Base-by-base conservation (phyloP, 495 filamentous ascomycete genomes). In the Cetradonia linearis region DNA sequence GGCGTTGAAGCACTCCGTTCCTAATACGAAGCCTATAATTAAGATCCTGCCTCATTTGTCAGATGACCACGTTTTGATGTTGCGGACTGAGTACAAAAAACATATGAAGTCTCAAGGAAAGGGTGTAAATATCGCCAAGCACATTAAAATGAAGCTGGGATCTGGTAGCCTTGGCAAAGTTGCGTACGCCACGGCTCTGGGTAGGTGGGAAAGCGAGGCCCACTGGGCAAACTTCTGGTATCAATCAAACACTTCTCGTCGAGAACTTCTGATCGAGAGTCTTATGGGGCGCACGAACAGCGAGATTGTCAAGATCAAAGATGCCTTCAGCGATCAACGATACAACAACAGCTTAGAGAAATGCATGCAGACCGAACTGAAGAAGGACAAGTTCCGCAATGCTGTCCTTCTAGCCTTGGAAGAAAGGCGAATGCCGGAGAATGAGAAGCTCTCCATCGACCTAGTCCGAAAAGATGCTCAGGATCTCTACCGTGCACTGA, bases 141-240 rank as follows among this genome's bases (percentile, higher is more conserved):
- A 97, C 75, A 88, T 97, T 68, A 92, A 93, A 55, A 65, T 82
- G 42, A 83, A 83, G 48, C 78, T 86, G 10, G 81, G 86, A 13
- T 46, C 42, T 16, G 82, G 85, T 66, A 89, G 89, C 66, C 86
- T 96, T 59, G 90, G 89, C 72, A 97, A 97, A 70, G 84, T 86
- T 11, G 87, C 83, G 67, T 97, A 96, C 69, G 87, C 89, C 6
- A 90, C 88, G 8, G 92, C 93, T 11, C 82, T 97, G 1, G 93
- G 94, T 3, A 78, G 83, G 49, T 98, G 89, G 86, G 93, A 96
- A 74, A 84, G 82, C 56, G 93, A 98, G 70, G 91, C 88, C 2
- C 96, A 93, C 77, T 98, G 93, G 89, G 92, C 94, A 49, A 98
- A 97, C 67, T 95, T 88, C 72, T 98, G 91, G 84, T 98, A 97